These are phyloP conservation scores for Rhizomucor miehei DNA, from an alignment of 371 early-diverging fungal genomes.

Conservation along the genomic window DNA sequence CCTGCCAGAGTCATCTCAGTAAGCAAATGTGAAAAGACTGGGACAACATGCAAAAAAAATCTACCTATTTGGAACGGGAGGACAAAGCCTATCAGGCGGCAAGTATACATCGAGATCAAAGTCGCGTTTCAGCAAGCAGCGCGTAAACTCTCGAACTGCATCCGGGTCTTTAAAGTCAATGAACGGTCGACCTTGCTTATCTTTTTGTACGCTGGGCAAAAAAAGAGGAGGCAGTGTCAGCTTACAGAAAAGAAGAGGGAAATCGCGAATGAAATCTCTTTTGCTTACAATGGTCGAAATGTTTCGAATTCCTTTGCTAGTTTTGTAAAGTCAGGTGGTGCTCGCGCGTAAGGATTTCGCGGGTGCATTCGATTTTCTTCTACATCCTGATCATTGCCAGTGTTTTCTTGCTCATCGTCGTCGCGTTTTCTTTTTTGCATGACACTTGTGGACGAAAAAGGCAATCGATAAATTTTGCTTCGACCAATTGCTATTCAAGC, in stretches of 20 bases:
- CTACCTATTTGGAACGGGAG: constrained; percentile 56
- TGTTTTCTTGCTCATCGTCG: too few relatives aligned
- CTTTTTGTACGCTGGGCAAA: constrained; percentile 18
- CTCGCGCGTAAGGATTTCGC: constrained; percentile 25
- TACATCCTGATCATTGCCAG: too few relatives aligned
- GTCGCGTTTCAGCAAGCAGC: constrained; percentile 54
- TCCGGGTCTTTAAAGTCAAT: constrained; percentile 42
- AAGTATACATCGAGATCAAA: constrained; percentile 59
- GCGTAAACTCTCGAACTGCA: constrained; percentile 47
- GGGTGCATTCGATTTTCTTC: constrained; percentile 15
- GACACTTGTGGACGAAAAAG: too few relatives aligned
- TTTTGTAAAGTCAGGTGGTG: constrained; percentile 33
- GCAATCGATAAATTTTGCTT: too few relatives aligned
- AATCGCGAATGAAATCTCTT: neutral
- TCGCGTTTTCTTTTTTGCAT: too few relatives aligned
- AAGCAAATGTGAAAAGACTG: too few relatives aligned
- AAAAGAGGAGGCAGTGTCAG: too few relatives aligned
- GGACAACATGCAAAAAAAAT: too few relatives aligned
- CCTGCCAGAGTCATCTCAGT: constrained; percentile 14
- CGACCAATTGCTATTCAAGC: too few relatives aligned
- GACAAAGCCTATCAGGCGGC: constrained; percentile 63
- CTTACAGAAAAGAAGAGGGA: neutral
- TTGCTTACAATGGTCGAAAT: constrained; percentile 23
- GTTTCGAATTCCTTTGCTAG: constrained; percentile 25
- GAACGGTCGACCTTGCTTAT: constrained; percentile 9